These are phyloP conservation scores for Cercospora sesami DNA, from an alignment of 2,329 filamentous ascomycete genomes.

Conservation along the genomic window DNA sequence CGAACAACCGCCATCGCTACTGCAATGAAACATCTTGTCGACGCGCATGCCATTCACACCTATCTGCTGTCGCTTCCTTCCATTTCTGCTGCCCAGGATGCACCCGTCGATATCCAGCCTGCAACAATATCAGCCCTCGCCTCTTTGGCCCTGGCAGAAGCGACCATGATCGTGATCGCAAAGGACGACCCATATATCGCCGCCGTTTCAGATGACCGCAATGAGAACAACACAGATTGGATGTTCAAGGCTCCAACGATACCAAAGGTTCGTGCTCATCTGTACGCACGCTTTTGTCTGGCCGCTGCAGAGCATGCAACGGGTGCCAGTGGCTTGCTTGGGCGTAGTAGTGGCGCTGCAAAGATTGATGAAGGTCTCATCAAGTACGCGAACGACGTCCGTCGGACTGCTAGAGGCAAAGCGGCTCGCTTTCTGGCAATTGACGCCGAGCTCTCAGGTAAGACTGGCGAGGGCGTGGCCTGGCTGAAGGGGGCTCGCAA, in stretches of 20 bases:
- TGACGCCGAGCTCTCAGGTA: conserved; percentile 78
- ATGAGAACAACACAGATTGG: conserved; percentile 86
- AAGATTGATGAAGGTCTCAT: conserved; percentile 65
- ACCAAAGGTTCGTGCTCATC: conserved; percentile 80
- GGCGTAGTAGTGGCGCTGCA: conserved; percentile 40
- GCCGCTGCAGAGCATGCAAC: conserved; percentile 85
- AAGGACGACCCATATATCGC: conserved; percentile 94
- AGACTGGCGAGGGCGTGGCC: conserved; percentile 80
- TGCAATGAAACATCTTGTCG: conserved; percentile 75
- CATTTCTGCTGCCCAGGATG: conserved; percentile 51
- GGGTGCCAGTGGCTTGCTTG: conserved; percentile 60
- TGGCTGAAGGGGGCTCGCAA: conserved; percentile 79
- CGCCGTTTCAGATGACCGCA: conserved; percentile 75
- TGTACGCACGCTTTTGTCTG: conserved; percentile 85
- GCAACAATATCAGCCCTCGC: conserved; percentile 49
- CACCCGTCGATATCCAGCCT: conserved; percentile 45
- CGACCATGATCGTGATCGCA: conserved; percentile 81
- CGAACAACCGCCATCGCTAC: conserved; percentile 68
- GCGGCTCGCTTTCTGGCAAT: conserved; percentile 89
- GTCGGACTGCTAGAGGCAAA: conserved; percentile 73
- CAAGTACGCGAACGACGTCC: conserved; percentile 73
- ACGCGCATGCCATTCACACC: conserved; percentile 74
- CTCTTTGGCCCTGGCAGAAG: conserved; percentile 76
- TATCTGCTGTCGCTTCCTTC: conserved; percentile 57
- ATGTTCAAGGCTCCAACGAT: conserved; percentile 91